These are phyloP conservation scores for Aspergillus asperescens DNA, from an alignment of 495 filamentous ascomycete species.

Conservation along the genomic window DNA sequence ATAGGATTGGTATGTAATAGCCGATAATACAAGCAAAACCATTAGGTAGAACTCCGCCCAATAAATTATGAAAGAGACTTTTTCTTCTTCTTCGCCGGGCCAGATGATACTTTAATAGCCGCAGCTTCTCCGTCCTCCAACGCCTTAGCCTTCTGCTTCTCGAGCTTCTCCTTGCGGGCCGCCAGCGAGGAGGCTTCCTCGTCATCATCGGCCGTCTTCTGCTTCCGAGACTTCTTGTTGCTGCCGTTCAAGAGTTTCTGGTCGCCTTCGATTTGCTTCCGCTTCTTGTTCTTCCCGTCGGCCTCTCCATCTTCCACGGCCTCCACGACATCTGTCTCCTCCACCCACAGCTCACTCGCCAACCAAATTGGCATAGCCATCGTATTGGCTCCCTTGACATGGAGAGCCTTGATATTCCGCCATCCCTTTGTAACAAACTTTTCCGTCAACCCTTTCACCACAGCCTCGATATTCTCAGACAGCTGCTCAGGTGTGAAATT, in stretches of 20 bases:
- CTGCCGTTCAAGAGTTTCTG: conserved; percentile 51
- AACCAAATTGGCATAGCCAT: conserved; percentile 88
- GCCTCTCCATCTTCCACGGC: conserved; percentile 43
- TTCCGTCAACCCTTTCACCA: conserved; percentile 61
- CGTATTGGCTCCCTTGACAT: conserved; percentile 84
- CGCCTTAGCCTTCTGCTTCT: conserved; percentile 48
- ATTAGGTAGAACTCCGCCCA: conserved; percentile 22
- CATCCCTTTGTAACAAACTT: conserved; percentile 79
- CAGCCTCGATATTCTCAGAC: conserved; percentile 70
- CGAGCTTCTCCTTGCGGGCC: conserved; percentile 56
- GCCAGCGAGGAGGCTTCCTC: conserved; percentile 46
- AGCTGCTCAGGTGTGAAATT: conserved; percentile 69
- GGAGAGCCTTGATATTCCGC: conserved; percentile 73
- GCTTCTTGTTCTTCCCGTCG: conserved; percentile 60
- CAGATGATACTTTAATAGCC: conserved; percentile 17
- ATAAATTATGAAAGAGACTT: conserved; percentile 39
- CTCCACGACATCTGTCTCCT: conserved; percentile 71
- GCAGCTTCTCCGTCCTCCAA: conserved; percentile 35
- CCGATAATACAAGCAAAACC: conserved; percentile 18
- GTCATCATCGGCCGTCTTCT: conserved; percentile 41
- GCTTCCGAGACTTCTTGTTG: conserved; percentile 53
- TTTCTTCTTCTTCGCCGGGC: conserved; percentile 39
- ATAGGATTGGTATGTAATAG: neutral
- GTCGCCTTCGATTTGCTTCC: conserved; percentile 49
- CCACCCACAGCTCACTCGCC: conserved; percentile 82